Base-by-base conservation (phyloP, 768 basidiomycete species). In the Albatrellus ellisii region DNA sequence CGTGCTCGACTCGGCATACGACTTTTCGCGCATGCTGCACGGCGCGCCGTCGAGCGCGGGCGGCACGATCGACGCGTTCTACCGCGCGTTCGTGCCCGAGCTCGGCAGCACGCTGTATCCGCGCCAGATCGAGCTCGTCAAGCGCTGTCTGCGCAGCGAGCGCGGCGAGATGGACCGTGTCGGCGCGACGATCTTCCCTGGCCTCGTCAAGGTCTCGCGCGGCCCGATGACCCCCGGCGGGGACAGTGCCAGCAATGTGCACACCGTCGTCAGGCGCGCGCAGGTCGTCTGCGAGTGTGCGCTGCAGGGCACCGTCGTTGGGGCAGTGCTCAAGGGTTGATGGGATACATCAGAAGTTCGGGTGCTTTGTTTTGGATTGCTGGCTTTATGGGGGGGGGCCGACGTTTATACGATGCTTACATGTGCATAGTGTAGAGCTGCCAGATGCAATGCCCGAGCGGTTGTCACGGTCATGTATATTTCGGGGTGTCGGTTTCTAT, bases 221-320 rank as follows among this genome's bases (percentile, higher is more conserved):
- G 67, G 61, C 1, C 49, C 61, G 0, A 38, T 53, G 6, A 53
- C 57, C 10, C 56, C 62, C 1, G 60, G 62, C 28, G 65, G 68
- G 8, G 53, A 57, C 41, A 36, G 45, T 41, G 59, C 65, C 26
- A 72, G 77, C 22, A 72, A 65, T 42, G 54, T 69, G 34, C 82
- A 82, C 68, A 79, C 75, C 14, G 79, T 89, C 34, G 84, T 91
- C 9, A 62, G 85, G 46, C 65, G 87, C 41, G 86, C 88, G 12
- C 88, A 89, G 59, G 87, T 87, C 11, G 77, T 89, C 35, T 90
- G 87, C 52, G 81, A 85, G 59, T 91, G 83, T 54, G 85, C 86
- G 1, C 60, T 87, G 56, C 40, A 44, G n/a, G 44, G n/a, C n/a
- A n/a, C n/a, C n/a, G n/a, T n/a, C n/a, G n/a, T n/a, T n/a, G n/a